A percentile compares a stretch with the other conserved stretches of the same genome.
phyloP scores from a whole-genome alignment of 768 basidiomycete genomes.

The Kwoniella sp. region DNA sequence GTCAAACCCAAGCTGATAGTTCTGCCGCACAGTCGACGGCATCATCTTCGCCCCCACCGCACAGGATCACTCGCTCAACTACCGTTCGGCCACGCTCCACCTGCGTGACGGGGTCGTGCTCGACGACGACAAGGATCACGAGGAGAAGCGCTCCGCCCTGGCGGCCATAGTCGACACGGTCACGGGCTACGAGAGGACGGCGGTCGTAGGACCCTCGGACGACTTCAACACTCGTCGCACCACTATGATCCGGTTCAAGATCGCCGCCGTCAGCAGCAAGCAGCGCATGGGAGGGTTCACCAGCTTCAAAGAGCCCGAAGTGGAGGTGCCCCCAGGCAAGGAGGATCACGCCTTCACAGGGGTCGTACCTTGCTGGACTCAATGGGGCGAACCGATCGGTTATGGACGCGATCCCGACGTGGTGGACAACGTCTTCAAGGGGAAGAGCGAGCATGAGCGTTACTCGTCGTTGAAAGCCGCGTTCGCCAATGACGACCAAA shows the following conservation, averaged over 20 bases:
- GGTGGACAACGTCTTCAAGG: slow-evolving; percentile 1
- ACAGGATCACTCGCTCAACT: slow-evolving; percentile 23
- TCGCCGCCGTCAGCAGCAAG: slow-evolving; percentile 13
- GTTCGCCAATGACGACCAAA: slow-evolving; percentile 12
- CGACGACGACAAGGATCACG: slow-evolving; percentile 7
- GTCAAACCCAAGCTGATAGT: background rate
- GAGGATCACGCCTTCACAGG: slow-evolving; percentile 14
- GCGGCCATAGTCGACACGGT: slow-evolving; percentile 7
- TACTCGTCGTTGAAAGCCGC: slow-evolving; percentile 12
- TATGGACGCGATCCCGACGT: slow-evolving; percentile 11
- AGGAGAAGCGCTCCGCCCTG: slow-evolving; percentile 13
- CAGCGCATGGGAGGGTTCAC: slow-evolving; percentile 16
- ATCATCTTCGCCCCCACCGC: slow-evolving; percentile 20
- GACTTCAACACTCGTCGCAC: slow-evolving; percentile 9
- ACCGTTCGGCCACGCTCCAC: slow-evolving; percentile 18
- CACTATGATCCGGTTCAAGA: slow-evolving; percentile 11
- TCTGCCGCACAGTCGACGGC: slow-evolving; percentile 12
- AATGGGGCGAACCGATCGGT: slow-evolving; percentile 14
- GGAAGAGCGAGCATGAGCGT: background rate
- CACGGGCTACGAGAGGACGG: slow-evolving; percentile 9
- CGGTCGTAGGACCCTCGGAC: slow-evolving; percentile 4
- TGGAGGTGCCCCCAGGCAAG: slow-evolving; percentile 1
- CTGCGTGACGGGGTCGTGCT: slow-evolving; percentile 1
- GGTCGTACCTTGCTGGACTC: slow-evolving; percentile 20
- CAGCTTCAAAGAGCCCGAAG: slow-evolving; percentile 8